Base-by-base conservation (phyloP, 2,329 filamentous ascomycete genomes). In the Tympanopsis confertula region DNA sequence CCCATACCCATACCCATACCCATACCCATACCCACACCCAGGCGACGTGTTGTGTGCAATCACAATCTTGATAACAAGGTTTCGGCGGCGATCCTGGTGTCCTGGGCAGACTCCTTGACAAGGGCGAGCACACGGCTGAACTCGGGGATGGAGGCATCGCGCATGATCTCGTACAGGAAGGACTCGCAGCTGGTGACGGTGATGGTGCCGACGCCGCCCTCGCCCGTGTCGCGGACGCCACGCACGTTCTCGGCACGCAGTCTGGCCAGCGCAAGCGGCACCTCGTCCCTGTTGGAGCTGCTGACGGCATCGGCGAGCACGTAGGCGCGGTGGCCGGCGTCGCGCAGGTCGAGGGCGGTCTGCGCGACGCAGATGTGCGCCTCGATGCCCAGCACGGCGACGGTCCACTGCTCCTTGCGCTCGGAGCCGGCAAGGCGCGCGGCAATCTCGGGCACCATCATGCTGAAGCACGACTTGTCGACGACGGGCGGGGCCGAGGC, bases 351-450 rank as follows among this genome's bases (percentile, higher is more conserved):
- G 30, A 95, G 68, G 13, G 85, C 77, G 30, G 89, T 95, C 68
- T 96, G 89, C 42, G 86, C 88, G 20, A 96, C 78, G 66, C 89
- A 96, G 55, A 96, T 91, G 61, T 96, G 89, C 29, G 77, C 75
- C 62, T 96, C 89, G 54, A 96, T 94, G 26, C 89, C 89, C 13
- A 94, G 81, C 44, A 96, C 76, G 39, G 85, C 81, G 38, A 86
- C 71, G 54, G 43, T 58, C 50, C n/a, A 45, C 39, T 4, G 61
- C 45, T 3, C 52, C 38, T 3, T 47, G 33, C 29, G 45, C 26
- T 10, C 53, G 47, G 2, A 56, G 41, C 5, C 53, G 24, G 48
- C 44, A 41, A 58, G 50, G 15, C 52, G 48, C 4, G 60, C 48
- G 19, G 68, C 62, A 32, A 94, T 64, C 28, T 79, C 68, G 0